A percentile compares a stretch with the other conserved stretches of the same genome.
These are phyloP conservation scores for Mycena epipterygia DNA, from an alignment of 768 basidiomycete genomes.

Conservation along the genomic window DNA sequence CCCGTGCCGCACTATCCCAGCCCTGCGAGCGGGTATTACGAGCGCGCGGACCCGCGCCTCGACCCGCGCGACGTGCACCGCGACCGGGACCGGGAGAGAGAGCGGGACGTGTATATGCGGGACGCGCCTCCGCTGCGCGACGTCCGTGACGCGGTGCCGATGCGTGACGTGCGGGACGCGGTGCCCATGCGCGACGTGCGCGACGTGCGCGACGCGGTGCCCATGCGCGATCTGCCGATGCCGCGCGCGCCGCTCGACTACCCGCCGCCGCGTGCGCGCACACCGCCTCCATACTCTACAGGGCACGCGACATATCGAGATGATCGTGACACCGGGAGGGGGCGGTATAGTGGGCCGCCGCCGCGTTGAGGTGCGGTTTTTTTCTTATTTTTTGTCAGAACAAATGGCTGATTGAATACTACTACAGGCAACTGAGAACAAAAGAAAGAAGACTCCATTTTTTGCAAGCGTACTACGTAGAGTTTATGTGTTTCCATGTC, in stretches of 20 bases:
- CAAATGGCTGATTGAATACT: no score
- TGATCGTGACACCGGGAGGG: conserved; percentile 26
- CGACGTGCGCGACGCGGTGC: conserved; percentile 17
- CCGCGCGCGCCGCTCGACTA: conserved; percentile 29
- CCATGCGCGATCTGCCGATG: conserved; percentile 26
- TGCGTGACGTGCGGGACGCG: conserved; percentile 21
- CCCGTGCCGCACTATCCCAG: not conserved
- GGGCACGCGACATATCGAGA: conserved; percentile 24
- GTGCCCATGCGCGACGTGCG: conserved; percentile 13
- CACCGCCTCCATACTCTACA: conserved; percentile 27
- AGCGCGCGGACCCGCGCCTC: conserved; percentile 19
- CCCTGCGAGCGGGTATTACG: conserved; percentile 24
- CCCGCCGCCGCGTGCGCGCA: conserved; percentile 25
- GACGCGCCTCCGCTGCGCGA: conserved; percentile 18
- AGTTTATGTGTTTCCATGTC: no score
- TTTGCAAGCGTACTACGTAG: no score
- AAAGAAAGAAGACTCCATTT: no score
- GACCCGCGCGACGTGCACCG: conserved; percentile 24
- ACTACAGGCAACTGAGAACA: no score
- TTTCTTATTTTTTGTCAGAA: no score
- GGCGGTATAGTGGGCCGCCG: conserved; percentile 22
- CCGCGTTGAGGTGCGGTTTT: conserved; percentile 15
- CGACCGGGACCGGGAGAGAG: conserved; percentile 9
- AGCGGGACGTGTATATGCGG: not conserved
- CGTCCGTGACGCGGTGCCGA: conserved; percentile 8